Base-by-base conservation (phyloP, 1,139 yeast genomes). In the Zygoascus meyerae region DNA sequence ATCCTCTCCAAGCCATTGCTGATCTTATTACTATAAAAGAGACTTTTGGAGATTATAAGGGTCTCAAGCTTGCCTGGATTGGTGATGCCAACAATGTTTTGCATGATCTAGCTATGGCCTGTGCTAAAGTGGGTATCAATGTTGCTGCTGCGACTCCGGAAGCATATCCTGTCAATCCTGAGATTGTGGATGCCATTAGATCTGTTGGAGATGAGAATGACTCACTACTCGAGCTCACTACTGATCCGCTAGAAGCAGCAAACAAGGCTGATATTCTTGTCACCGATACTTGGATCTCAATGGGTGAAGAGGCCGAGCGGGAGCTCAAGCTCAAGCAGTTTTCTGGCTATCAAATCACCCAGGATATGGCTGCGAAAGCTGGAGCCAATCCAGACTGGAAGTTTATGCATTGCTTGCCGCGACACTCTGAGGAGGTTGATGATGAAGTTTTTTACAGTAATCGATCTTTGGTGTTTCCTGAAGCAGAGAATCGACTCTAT, bases 251-350 rank as follows among this genome's bases (percentile, higher is more conserved):
- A 14, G 70, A 62, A 14, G 96, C 97, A 0, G 78, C 87, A 48
- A 72, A 74, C 46, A 72, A 74, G 53, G 89, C 98, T 2, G 79
- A 90, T 61, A 73, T 92, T 34, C 66, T 92, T 17, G 98, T 92
- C 43, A 92, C 98, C n/a, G 98, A 92, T 60, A 92, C 98, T 3
- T 92, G 95, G 82, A 81, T 92, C 33, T 90, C 97, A 1, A 92
- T 92, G 98, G 98, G 98, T 50, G 92, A 92, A 71, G 98, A 92
- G 66, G 69, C 76, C 6, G 92, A 90, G 65, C 85, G 80, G 56
- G 72, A 65, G 40, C 71, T 74, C 50, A 86, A 90, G 54, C 71
- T 92, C 58, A 73, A 81, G 62, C 92, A 87, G 67, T 92, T 92
- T 64, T 75, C 72, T 6, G 95, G 95, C 1, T 92, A 81, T 72